Evolutionary conservation across 257 asterid genomes (phyloP).

Genomic region (Nicotiana tabacum): DNA sequence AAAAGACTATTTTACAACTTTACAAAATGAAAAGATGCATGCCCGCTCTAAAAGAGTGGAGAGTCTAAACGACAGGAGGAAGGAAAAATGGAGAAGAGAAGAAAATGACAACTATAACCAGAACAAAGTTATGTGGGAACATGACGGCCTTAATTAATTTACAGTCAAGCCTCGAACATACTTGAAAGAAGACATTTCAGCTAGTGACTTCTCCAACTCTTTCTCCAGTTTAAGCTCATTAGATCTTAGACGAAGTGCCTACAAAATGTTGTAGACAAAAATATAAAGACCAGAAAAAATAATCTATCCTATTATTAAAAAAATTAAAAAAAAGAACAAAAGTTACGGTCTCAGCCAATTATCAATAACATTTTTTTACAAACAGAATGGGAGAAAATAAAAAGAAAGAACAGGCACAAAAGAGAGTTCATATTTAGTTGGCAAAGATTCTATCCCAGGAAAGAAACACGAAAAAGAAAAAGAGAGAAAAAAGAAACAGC

Average conservation of each 20-base stretch:
- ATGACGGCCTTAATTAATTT: background rate
- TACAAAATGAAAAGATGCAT: background rate
- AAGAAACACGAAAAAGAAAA: background rate
- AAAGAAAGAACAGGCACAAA: background rate
- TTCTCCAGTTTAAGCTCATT: conserved; percentile 90
- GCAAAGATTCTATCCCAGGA: background rate
- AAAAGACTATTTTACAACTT: too few species aligned
- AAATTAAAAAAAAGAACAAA: background rate
- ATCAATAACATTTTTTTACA: background rate
- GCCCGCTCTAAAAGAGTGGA: background rate
- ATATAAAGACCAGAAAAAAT: conserved; percentile 4
- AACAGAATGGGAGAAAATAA: background rate
- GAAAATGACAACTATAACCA: conserved; percentile 9
- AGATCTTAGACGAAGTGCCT: conserved; percentile 96
- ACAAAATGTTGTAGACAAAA: conserved; percentile 12
- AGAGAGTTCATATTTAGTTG: background rate
- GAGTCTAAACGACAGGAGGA: background rate
- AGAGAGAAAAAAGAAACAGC: background rate
- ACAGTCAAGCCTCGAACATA: conserved; percentile 25
- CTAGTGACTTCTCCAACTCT: conserved; percentile 65
- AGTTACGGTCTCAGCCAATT: background rate
- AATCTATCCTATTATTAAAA: background rate
- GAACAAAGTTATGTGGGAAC: background rate
- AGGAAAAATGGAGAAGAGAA: background rate
- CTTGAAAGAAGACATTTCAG: conserved; percentile 73